These are phyloP conservation scores for Kandelia obovata DNA, from an alignment of 345 rosid genomes.

Conservation along the genomic window DNA sequence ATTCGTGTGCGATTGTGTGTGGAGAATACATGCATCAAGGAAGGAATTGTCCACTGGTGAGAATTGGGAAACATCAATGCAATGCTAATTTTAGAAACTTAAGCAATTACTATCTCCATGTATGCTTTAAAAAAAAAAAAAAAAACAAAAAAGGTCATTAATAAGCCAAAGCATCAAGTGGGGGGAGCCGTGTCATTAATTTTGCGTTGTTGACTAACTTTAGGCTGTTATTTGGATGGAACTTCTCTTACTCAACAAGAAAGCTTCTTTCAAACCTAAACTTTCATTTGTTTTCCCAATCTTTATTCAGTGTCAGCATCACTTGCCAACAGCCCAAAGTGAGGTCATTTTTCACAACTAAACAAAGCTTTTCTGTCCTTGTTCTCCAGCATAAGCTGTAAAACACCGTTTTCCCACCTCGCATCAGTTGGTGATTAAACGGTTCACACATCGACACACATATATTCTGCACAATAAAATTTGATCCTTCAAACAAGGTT, in stretches of 20 bases:
- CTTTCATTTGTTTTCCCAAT: conserved; percentile 24
- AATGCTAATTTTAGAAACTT: not conserved
- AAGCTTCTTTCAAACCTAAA: conserved; percentile 38
- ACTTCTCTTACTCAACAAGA: conserved; percentile 18
- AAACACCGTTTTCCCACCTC: conserved; percentile 8
- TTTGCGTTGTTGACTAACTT: conserved; percentile 4
- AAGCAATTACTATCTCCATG: not conserved
- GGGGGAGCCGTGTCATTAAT: not conserved
- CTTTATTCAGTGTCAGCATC: conserved; percentile 36
- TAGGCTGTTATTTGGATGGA: not conserved
- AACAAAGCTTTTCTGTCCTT: not conserved
- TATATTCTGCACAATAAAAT: not conserved
- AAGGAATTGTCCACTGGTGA: no score
- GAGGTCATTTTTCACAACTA: conserved; percentile 18
- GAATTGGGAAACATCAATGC: no score
- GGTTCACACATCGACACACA: conserved; percentile 5
- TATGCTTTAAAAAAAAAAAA: not conserved
- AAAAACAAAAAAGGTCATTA: no score
- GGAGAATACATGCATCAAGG: no score
- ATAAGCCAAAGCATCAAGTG: no score
- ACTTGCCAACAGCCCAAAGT: conserved; percentile 32
- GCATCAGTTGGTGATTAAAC: conserved; percentile 29
- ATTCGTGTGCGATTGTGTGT: no score
- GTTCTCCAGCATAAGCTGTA: conserved; percentile 2
- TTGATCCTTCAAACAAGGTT: conserved; percentile 30